A percentile compares a stretch with the other conserved stretches of the same genome.
Conservation (phyloP, 805 yeast species). For the Suhomyces pyralidae region DNA sequence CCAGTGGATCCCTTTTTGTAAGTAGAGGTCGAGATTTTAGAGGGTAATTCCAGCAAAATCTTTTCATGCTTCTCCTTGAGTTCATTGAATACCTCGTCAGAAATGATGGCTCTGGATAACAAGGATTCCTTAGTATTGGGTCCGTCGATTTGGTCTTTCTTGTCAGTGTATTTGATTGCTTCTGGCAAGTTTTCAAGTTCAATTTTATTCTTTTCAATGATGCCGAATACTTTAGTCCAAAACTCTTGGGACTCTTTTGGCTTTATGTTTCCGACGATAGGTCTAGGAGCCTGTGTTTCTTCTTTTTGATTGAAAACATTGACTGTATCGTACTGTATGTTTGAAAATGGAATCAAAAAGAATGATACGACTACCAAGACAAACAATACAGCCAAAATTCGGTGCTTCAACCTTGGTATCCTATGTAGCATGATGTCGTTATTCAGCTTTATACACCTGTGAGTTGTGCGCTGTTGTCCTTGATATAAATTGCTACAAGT, state of each 20-base stretch:
- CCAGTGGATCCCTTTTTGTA: conserved; percentile 26
- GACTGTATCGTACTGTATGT: background rate
- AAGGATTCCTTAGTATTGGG: conserved; percentile 22
- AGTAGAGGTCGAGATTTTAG: conserved; percentile 9
- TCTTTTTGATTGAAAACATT: background rate
- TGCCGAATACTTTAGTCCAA: conserved; percentile 26
- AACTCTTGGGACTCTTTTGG: conserved; percentile 19
- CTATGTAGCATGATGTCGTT: background rate
- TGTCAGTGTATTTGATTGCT: conserved; percentile 21
- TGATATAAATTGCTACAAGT: background rate
- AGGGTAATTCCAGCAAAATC: conserved; percentile 22
- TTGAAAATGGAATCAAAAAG: background rate
- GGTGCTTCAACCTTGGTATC: conserved; percentile 6
- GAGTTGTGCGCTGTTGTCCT: background rate
- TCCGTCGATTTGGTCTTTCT: conserved; percentile 15
- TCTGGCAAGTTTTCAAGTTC: conserved; percentile 12
- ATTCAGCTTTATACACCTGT: background rate
- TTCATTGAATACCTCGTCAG: conserved; percentile 20
- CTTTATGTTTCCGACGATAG: conserved; percentile 9
- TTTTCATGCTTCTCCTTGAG: conserved; percentile 20
- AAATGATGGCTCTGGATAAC: conserved; percentile 24
- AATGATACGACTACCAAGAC: background rate
- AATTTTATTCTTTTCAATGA: conserved; percentile 18
- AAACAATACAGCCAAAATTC: conserved; percentile 4
- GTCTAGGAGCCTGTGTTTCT: conserved; percentile 1